Evolutionary conservation across 495 filamentous ascomycete genomes (phyloP), one percentile per base, ranked within the genome.

Genomic region (Tirmania nivea): DNA sequence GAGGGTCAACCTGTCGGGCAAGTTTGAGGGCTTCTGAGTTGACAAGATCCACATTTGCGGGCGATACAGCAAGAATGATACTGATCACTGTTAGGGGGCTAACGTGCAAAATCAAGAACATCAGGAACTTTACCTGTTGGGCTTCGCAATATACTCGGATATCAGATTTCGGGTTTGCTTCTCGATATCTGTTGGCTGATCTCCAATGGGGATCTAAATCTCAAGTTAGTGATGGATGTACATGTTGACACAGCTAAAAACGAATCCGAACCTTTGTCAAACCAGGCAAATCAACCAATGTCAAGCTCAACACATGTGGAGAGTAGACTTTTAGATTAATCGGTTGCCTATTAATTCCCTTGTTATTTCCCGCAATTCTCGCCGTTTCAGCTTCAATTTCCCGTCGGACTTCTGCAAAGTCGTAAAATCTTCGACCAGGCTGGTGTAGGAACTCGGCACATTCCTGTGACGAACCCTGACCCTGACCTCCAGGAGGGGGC

Each of bases 261-360:
- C 34, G 37, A 35, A 51, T 53, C 37, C 67, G 52, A 59, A 94
- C 89, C 73, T 99, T 99, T 53, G 90, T 99, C 57, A 99, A 70
- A 52, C 90, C 90, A 10, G 90, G 90, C 57, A 99, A 67, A 72
- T 99, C 90, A 54, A 99, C 92, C 60, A 99, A 72, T 9, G 90
- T 99, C 59, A 99, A 73, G 68, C 87, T 96, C 53, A 99, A 75
- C 49, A 99, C 92, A 69, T 95, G 82, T 4, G 90, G 92, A 20
- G 90, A 96, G 68, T 94, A 99, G 52, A 99, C 94, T 66, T 99
- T 99, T 49, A 99, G 74, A 65, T 99, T 96, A 65, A 99, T 99
- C 48, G 90, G 87, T 65, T 93, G 81, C 53, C 90, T 74, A 64
- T 93, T 99, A 68, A 99, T 99, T 56, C 90, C 90, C 70, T 99